Conservation (phyloP, 2,329 filamentous ascomycete genomes). For the Teratosphaeriaceae sp. region DNA sequence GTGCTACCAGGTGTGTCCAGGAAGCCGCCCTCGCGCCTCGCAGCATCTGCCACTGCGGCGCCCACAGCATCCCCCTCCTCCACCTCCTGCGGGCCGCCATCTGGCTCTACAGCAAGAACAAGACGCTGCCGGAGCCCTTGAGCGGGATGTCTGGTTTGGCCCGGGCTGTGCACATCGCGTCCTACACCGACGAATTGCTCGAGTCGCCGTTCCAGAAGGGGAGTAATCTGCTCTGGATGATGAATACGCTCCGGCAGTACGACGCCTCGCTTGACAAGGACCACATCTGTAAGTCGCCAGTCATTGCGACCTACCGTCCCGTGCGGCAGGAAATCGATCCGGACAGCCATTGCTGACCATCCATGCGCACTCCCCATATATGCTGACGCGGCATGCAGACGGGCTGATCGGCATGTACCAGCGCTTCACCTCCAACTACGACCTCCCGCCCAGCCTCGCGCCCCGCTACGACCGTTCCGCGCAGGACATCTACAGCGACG, state of each 20-base stretch:
- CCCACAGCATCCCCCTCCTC: background rate
- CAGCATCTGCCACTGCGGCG: background rate
- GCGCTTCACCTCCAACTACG: background rate
- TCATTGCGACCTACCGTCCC: no score
- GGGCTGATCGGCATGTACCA: background rate
- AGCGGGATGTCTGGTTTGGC: background rate
- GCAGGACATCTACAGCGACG: background rate
- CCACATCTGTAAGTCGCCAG: conserved; percentile 1
- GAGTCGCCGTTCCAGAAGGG: background rate
- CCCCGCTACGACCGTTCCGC: background rate
- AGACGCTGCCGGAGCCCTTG: background rate
- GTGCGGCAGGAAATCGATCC: no score
- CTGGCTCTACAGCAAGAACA: background rate
- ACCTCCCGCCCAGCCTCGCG: background rate
- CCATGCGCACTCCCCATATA: background rate
- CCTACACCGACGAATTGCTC: background rate
- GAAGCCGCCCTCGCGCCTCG: background rate
- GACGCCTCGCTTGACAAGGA: background rate
- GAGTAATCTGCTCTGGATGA: conserved; percentile 1
- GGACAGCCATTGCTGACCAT: background rate
- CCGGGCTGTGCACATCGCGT: background rate
- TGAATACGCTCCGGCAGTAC: conserved; percentile 1
- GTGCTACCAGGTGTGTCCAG: background rate
- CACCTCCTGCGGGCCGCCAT: background rate
- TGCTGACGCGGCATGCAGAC: background rate